A percentile compares a stretch with the other conserved stretches of the same genome.
Conservation (phyloP, 2,329 filamentous ascomycete genomes). For the Nemania serpens region DNA sequence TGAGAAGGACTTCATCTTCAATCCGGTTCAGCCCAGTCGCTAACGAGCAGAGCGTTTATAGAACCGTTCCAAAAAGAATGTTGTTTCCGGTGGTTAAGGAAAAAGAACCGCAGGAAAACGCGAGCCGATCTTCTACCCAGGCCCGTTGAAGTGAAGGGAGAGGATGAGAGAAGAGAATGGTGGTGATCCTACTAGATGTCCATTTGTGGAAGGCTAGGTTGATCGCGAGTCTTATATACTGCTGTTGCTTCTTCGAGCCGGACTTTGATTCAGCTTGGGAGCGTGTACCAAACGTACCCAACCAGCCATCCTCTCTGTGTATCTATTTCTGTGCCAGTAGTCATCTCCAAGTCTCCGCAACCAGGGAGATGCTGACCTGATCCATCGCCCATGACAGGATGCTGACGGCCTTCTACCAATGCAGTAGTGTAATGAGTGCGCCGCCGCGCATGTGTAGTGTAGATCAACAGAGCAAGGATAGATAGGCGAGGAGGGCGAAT, state of each 20-base stretch:
- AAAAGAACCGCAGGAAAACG: conserved; percentile 4
- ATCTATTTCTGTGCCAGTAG: conserved; percentile 26
- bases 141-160: conserved; percentile 13
- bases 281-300: not conserved
- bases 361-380: conserved; percentile 26
- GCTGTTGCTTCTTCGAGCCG: conserved; percentile 6
- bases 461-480: conserved; percentile 10
- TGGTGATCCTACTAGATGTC: conserved; percentile 2
- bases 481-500: conserved; percentile 7
- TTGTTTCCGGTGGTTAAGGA: not conserved
- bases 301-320: conserved; percentile 1
- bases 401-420: conserved; percentile 22
- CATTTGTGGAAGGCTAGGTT: conserved; percentile 1
- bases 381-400: conserved; percentile 16
- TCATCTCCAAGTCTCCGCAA: conserved; percentile 26
- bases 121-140: conserved; percentile 18
- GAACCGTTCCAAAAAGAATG: not conserved
- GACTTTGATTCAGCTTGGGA: not conserved
- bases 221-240: conserved; percentile 25
- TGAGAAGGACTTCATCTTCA: conserved; percentile 31
- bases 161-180: conserved; percentile 20
- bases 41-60: conserved; percentile 11
- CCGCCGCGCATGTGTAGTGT: not conserved
- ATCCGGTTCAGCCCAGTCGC: not conserved
- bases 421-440: not conserved